phyloP scores from a whole-genome alignment of 257 asterid genomes.

The Solanum bulbocastanum region DNA sequence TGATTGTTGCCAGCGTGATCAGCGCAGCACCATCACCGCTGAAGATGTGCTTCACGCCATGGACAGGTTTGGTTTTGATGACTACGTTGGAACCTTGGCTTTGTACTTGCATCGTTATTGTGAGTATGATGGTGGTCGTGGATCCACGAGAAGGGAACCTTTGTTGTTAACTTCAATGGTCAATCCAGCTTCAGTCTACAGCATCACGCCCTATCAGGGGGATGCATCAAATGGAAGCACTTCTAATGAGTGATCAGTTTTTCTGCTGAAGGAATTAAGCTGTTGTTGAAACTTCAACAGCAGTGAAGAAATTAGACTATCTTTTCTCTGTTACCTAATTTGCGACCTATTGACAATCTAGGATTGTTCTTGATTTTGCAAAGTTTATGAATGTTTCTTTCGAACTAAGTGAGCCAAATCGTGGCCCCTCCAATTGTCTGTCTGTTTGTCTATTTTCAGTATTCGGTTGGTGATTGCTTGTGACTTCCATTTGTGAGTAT shows the following conservation, averaged over 20 bases:
- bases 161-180: constrained; percentile 24
- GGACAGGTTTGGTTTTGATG: constrained; percentile 89
- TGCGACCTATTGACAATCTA: background rate
- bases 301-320: background rate
- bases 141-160: constrained; percentile 49
- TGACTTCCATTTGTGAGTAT: background rate
- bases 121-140: constrained; percentile 60
- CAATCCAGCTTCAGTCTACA: constrained; percentile 28
- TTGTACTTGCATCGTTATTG: constrained; percentile 79
- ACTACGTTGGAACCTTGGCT: constrained; percentile 80
- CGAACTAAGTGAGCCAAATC: background rate
- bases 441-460: background rate
- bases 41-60: constrained; percentile 92
- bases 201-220: constrained; percentile 8
- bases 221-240: constrained; percentile 37
- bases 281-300: background rate
- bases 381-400: background rate
- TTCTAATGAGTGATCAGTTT: constrained; percentile 43
- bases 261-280: background rate
- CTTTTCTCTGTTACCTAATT: background rate
- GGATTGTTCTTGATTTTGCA: background rate
- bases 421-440: background rate
- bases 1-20: constrained; percentile 89
- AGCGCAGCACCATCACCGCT: constrained; percentile 86
- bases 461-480: background rate